phyloP scores from a whole-genome alignment of 2,329 filamentous ascomycete genomes.

The Dothideomycetes sp. region DNA sequence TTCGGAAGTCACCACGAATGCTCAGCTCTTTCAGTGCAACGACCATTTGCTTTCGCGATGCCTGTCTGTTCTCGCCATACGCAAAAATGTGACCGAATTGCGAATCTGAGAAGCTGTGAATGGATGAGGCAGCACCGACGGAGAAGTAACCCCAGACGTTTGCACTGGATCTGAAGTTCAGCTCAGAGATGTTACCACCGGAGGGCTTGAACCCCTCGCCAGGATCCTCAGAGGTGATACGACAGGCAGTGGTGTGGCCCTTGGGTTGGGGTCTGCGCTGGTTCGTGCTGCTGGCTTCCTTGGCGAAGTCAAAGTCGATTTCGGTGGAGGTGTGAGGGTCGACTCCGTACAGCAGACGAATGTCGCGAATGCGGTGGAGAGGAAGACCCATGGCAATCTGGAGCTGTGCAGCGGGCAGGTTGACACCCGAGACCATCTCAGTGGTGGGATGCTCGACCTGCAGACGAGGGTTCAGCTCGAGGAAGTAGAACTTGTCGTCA shows the following conservation, averaged over 20 bases:
- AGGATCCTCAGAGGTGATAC: conserved; percentile 97
- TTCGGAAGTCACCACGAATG: conserved; percentile 98
- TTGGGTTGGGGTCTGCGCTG: conserved; percentile 88
- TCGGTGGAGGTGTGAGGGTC: conserved; percentile 77
- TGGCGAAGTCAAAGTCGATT: conserved; percentile 95
- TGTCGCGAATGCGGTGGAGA: conserved; percentile 89
- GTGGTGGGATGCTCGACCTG: conserved; percentile 99
- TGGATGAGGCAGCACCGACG: conserved; percentile 88
- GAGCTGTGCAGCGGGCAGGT: conserved; percentile 90
- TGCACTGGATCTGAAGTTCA: conserved; percentile 97
- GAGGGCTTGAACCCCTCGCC: conserved; percentile 99
- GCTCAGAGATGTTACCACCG: conserved; percentile 95
- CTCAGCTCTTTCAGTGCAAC: conserved; percentile 96
- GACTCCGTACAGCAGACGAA: conserved; percentile 88
- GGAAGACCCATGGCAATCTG: conserved; percentile 99
- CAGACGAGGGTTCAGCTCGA: conserved; percentile 96
- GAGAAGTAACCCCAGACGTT: conserved; percentile 99
- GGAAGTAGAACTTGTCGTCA: conserved; percentile 98
- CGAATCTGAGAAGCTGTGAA: conserved; percentile 98
- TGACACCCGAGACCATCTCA: conserved; percentile 98
- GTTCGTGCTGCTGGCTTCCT: conserved; percentile 66
- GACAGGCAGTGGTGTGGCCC: conserved; percentile 94
- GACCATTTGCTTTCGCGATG: conserved; percentile 98
- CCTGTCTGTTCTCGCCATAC: conserved; percentile 92
- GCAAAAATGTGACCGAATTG: conserved; percentile 99